These are phyloP conservation scores for Phytophthora hybrid DNA, from an alignment of 352 stramenopile genomes.

Conservation along the genomic window DNA sequence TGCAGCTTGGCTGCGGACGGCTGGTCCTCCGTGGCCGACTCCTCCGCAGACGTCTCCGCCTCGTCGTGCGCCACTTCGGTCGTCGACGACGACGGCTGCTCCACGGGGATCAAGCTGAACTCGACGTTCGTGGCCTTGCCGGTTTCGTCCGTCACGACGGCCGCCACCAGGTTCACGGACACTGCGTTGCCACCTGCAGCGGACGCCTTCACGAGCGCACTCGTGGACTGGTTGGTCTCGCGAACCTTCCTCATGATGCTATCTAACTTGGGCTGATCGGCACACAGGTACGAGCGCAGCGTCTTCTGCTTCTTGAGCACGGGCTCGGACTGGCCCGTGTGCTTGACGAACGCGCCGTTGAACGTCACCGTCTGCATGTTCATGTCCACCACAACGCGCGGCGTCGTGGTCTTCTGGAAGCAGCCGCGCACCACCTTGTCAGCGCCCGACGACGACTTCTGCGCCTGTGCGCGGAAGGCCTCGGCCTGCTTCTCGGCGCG, in stretches of 20 bases:
- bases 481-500: conserved; percentile 63
- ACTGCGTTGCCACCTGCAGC: conserved; percentile 34
- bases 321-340: conserved; percentile 54
- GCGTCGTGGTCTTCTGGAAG: conserved; percentile 73
- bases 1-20: conserved; percentile 25
- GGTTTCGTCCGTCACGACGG: conserved; percentile 56
- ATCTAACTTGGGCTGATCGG: conserved; percentile 53
- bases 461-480: conserved; percentile 48
- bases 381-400: conserved; percentile 64
- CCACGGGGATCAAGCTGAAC: conserved; percentile 65
- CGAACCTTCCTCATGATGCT: conserved; percentile 55
- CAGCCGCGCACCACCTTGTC: conserved; percentile 49
- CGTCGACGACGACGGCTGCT: conserved; percentile 8
- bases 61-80: conserved; percentile 22
- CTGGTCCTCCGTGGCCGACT: conserved; percentile 42
- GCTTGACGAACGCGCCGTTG: conserved; percentile 68
- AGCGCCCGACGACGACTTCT: conserved; percentile 41
- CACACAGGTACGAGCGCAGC: conserved; percentile 58
- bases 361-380: conserved; percentile 64
- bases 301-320: conserved; percentile 71
- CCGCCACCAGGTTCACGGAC: conserved; percentile 57
- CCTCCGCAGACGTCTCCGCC: conserved; percentile 44
- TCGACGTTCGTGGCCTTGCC: conserved; percentile 68
- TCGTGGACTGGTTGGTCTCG: conserved; percentile 55
- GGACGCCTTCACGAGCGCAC: conserved; percentile 43